phyloP scores from a whole-genome alignment of 768 basidiomycete species.

The Boletus tomentosulus region DNA sequence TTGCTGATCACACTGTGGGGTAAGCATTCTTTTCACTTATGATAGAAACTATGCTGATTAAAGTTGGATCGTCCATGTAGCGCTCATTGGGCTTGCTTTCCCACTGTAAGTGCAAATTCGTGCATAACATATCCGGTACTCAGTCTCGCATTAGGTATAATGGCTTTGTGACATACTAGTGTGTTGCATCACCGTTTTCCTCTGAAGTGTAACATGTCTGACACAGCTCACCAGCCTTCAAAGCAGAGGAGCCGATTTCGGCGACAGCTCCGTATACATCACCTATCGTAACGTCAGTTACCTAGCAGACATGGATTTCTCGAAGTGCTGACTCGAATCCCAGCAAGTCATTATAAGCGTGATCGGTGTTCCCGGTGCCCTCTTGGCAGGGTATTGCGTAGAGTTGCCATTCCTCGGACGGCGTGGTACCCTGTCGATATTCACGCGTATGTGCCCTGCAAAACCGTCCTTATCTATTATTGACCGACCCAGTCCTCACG shows the following conservation, averaged over 20 bases:
- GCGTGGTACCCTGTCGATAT: constrained; percentile 48
- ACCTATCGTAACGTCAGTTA: constrained; percentile 64
- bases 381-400: constrained; percentile 51
- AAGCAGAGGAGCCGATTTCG: constrained; percentile 64
- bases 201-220: neutral
- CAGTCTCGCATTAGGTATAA: constrained; percentile 37
- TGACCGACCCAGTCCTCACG: constrained; percentile 37
- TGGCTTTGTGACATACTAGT: constrained; percentile 53
- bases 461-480: neutral
- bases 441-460: constrained; percentile 36
- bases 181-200: neutral
- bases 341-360: constrained; percentile 56
- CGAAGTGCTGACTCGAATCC: constrained; percentile 3
- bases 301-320: neutral
- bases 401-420: constrained; percentile 49
- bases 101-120: constrained; percentile 44
- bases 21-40: constrained; percentile 8
- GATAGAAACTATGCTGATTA: neutral
- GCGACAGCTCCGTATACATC: constrained; percentile 64
- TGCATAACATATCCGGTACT: neutral
- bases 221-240: constrained; percentile 42
- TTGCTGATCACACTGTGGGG: constrained; percentile 54
- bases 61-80: constrained; percentile 30
- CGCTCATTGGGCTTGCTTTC: constrained; percentile 73
- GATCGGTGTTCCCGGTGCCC: constrained; percentile 53